Evolutionary conservation across 78 protist species (phyloP), one percentile per base, ranked within the genome.

Genomic region (Ministeria vibrans): DNA sequence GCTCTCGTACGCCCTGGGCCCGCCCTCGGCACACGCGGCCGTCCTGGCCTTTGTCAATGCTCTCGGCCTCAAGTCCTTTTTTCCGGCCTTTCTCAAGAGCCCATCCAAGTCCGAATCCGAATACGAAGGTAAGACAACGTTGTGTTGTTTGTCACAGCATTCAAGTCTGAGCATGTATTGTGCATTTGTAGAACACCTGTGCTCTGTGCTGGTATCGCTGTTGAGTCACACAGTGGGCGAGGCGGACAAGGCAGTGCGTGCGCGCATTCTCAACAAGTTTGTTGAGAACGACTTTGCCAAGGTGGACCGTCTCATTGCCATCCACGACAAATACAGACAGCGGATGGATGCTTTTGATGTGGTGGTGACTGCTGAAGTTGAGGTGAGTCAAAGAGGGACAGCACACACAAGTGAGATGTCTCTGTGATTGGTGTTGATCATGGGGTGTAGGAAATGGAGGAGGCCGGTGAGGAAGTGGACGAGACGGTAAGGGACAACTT

Each of bases 231-330:
- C n/a, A n/a, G n/a, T n/a, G n/a, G n/a, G n/a, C n/a, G n/a, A n/a
- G n/a, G 39, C 61, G 68, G 27, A 28, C 34, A 68, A 76, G 72
- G 13, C 62, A 9, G 69, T 28, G 64, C 80, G 80, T 9, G 39
- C 62, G 30, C 81, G 81, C 11, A 7, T 77, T 11, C 81, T 77
- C 27, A 77, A 77, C 70, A 77, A 77, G 66, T 77, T 77, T 53
- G 71, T 77, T 3, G 81, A 77, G 38, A 71, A 55, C 38, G 66
- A 77, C 71, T 77, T 55, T 63, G 81, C 71, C 5, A 77, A 77
- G 81, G 22, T 25, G 30, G 81, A 77, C 6, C 81, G 81, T 0
- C 53, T 77, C 34, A 39, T 61, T 15, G 81, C 53, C 49, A 68
- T 77, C 39, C 81, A 77, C 71, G 0, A 25, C 45, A 49, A 77